phyloP scores from a whole-genome alignment of 2,329 filamentous ascomycete genomes.

The Dactylella cylindrospora region DNA sequence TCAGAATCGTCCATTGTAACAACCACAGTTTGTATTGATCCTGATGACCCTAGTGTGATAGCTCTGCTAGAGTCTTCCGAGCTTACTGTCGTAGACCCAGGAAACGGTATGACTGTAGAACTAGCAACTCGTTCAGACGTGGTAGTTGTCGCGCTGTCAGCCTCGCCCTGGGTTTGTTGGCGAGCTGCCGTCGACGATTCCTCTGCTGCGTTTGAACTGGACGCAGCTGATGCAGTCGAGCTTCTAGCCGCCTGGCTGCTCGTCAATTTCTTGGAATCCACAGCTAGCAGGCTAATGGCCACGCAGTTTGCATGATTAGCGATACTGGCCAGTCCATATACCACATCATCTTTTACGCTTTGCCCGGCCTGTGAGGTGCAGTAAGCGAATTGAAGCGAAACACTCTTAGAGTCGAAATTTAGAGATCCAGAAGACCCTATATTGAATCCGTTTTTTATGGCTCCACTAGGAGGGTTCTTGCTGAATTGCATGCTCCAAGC shows the following conservation, averaged over 20 bases:
- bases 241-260: no score
- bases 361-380: background rate
- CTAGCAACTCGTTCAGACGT: background rate
- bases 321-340: conserved; percentile 16
- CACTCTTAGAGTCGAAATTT: background rate
- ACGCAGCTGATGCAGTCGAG: no score
- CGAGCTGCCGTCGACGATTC: no score
- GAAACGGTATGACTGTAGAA: background rate
- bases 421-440: conserved; percentile 7
- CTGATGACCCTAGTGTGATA: background rate
- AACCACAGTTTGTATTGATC: conserved; percentile 11
- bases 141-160: conserved; percentile 1
- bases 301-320: conserved; percentile 14
- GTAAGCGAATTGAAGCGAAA: conserved; percentile 16
- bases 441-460: conserved; percentile 10
- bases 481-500: conserved; percentile 27
- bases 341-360: conserved; percentile 3
- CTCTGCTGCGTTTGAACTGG: no score
- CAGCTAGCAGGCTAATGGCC: conserved; percentile 13
- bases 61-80: background rate
- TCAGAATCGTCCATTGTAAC: conserved; percentile 15
- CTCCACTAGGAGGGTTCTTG: conserved; percentile 5
- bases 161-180: no score
- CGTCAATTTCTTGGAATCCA: no score
- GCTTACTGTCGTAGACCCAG: background rate